These are phyloP conservation scores for Polytrichum commune DNA, from an alignment of 225 moss, liverwort and hornwort species.

Conservation along the genomic window DNA sequence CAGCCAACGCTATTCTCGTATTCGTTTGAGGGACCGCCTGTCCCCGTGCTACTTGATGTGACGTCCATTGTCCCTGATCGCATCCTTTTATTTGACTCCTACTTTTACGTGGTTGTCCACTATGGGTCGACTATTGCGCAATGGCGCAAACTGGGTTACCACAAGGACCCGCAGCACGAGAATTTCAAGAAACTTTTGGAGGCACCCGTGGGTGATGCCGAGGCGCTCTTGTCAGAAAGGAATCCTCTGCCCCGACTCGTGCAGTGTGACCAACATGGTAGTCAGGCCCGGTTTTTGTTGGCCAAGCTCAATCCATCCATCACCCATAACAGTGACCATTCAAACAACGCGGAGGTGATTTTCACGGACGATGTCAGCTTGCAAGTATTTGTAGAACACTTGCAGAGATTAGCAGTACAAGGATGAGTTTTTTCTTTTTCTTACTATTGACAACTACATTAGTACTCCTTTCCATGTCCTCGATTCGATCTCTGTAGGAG, in stretches of 20 bases:
- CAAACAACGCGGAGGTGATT: conserved; percentile 61
- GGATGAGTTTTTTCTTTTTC: conserved; percentile 24
- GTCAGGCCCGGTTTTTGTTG: conserved; percentile 93
- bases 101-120: conserved; percentile 89
- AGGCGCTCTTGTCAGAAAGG: conserved; percentile 67
- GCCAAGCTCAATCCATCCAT: conserved; percentile 92
- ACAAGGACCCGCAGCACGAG: conserved; percentile 77
- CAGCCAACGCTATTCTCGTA: conserved; percentile 90
- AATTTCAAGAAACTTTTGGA: conserved; percentile 82
- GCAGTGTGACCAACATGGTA: conserved; percentile 91
- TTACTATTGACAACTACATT: no score
- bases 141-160: conserved; percentile 91
- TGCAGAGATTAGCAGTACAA: conserved; percentile 94
- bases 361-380: conserved; percentile 98
- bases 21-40: conserved; percentile 80
- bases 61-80: conserved; percentile 79
- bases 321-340: conserved; percentile 77
- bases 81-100: conserved; percentile 89
- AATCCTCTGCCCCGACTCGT: conserved; percentile 83
- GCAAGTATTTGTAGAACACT: conserved; percentile 92
- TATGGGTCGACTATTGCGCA: conserved; percentile 93
- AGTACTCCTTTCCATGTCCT: no score
- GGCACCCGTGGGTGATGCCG: conserved; percentile 78
- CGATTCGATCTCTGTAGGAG: no score
- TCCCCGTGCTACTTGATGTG: conserved; percentile 87